Conservation (phyloP, 2,329 filamentous ascomycete species). For the Penicillium sp. region DNA sequence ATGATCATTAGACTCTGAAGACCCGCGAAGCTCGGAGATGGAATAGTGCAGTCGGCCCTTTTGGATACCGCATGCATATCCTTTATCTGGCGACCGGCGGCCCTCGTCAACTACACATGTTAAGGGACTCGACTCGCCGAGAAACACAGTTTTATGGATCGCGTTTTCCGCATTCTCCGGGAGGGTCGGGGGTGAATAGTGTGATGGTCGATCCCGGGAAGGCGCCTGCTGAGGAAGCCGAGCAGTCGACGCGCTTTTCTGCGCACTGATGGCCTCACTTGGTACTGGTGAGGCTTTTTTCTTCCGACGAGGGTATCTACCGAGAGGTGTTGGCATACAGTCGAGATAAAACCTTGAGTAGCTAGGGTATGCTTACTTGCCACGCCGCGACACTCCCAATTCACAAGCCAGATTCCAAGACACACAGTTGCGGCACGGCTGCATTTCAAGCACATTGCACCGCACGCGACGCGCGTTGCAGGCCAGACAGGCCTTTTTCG, state of each 20-base stretch:
- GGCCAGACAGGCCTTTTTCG: slow-evolving; percentile 45
- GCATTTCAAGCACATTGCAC: slow-evolving; percentile 47
- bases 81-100: slow-evolving; percentile 27
- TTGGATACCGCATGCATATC: slow-evolving; percentile 32
- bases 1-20: slow-evolving; percentile 17
- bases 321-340: neutral
- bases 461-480: slow-evolving; percentile 48
- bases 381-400: slow-evolving; percentile 43
- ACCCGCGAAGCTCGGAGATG: slow-evolving; percentile 24
- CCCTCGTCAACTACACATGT: slow-evolving; percentile 50
- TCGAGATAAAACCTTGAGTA: slow-evolving; percentile 4
- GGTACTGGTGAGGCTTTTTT: slow-evolving; percentile 11
- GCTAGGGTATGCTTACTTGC: slow-evolving; percentile 35
- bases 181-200: slow-evolving; percentile 8
- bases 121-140: slow-evolving; percentile 50
- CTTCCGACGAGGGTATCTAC: slow-evolving; percentile 22
- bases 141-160: slow-evolving; percentile 39
- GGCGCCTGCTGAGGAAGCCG: neutral
- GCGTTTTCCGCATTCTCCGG: slow-evolving; percentile 4
- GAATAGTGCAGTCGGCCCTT: slow-evolving; percentile 40
- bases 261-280: neutral
- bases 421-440: slow-evolving; percentile 46
- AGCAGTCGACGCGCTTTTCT: neutral
- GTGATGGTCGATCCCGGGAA: slow-evolving; percentile 2
- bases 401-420: slow-evolving; percentile 40